These are phyloP conservation scores for Nakazawaea ishiwadae DNA, from an alignment of 805 yeast genomes.

Conservation along the genomic window DNA sequence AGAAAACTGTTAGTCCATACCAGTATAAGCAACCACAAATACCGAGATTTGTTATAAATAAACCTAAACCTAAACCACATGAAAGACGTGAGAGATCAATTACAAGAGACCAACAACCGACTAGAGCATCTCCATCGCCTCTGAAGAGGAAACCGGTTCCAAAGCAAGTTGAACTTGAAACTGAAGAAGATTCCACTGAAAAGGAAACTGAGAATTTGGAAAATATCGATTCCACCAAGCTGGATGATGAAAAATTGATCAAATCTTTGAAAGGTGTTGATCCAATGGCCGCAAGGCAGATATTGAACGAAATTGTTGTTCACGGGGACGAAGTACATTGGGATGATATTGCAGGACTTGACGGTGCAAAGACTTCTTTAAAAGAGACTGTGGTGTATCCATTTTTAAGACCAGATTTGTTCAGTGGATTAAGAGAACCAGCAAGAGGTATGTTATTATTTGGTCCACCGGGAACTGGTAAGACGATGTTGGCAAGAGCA, in stretches of 20 bases:
- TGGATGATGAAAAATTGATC: conserved; percentile 31
- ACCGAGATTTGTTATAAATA: conserved; percentile 11
- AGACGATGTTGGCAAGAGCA: conserved; percentile 94
- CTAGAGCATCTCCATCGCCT: conserved; percentile 9
- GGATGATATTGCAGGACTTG: conserved; percentile 94
- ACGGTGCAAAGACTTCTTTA: conserved; percentile 79
- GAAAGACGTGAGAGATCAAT: conserved; percentile 8
- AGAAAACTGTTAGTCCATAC: conserved; percentile 12
- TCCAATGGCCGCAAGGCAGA: conserved; percentile 71
- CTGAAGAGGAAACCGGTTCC: conserved; percentile 1
- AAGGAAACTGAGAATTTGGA: conserved; percentile 26
- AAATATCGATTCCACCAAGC: conserved; percentile 18
- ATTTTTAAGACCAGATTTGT: conserved; percentile 87
- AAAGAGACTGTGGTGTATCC: conserved; percentile 97
- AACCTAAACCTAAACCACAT: conserved; percentile 8
- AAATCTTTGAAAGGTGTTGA: conserved; percentile 69
- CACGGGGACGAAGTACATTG: conserved; percentile 89
- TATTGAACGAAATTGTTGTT: conserved; percentile 81
- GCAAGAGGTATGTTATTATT: conserved; percentile 93
- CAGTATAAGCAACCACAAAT: conserved; percentile 14
- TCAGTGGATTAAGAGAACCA: conserved; percentile 88
- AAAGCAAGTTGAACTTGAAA: conserved; percentile 10
- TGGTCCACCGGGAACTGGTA: conserved; percentile 99
- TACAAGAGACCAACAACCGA: conserved; percentile 3
- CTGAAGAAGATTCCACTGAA: conserved; percentile 18